Evolutionary conservation across 352 stramenopile genomes (phyloP).

Genomic region (Thalassiosira livingstoniorum): DNA sequence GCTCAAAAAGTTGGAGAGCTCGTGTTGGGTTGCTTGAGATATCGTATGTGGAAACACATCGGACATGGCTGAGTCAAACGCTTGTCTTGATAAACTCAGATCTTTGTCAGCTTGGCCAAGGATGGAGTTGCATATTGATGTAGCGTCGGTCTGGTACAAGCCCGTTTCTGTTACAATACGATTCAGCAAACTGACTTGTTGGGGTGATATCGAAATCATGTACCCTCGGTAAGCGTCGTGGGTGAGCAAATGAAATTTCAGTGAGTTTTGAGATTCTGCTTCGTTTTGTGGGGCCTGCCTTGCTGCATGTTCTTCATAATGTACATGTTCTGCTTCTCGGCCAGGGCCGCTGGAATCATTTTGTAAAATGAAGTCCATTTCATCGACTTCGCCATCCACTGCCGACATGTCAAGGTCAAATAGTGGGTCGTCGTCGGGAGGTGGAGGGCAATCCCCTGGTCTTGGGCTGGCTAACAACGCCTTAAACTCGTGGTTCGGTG

Average conservation of each 20-base stretch:
- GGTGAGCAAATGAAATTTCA: conserved; percentile 82
- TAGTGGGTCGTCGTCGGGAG: conserved; percentile 61
- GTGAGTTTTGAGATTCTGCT: conserved; percentile 47
- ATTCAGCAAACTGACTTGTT: conserved; percentile 69
- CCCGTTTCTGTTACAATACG: conserved; percentile 75
- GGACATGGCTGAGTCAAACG: conserved; percentile 76
- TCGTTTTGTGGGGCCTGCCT: conserved; percentile 29
- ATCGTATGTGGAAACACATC: conserved; percentile 53
- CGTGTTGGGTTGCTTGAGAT: conserved; percentile 52
- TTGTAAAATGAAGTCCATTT: conserved; percentile 64
- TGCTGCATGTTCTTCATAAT: conserved; percentile 34
- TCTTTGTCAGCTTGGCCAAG: conserved; percentile 48
- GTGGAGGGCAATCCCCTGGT: conserved; percentile 24
- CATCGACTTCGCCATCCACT: conserved; percentile 69
- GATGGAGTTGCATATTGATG: conserved; percentile 73
- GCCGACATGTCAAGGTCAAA: conserved; percentile 68
- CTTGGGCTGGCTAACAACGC: conserved; percentile 50
- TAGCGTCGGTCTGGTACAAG: conserved; percentile 66
- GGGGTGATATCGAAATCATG: conserved; percentile 76
- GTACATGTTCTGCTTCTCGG: conserved; percentile 23
- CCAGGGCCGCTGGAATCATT: conserved; percentile 30
- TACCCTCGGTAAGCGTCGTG: conserved; percentile 72
- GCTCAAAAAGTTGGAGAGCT: conserved; percentile 66
- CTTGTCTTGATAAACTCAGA: conserved; percentile 54
- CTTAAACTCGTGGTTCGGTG: conserved; percentile 48